Evolutionary conservation across 73 alveolate species (phyloP).

Genomic region (Symbiodinium pilosum): DNA sequence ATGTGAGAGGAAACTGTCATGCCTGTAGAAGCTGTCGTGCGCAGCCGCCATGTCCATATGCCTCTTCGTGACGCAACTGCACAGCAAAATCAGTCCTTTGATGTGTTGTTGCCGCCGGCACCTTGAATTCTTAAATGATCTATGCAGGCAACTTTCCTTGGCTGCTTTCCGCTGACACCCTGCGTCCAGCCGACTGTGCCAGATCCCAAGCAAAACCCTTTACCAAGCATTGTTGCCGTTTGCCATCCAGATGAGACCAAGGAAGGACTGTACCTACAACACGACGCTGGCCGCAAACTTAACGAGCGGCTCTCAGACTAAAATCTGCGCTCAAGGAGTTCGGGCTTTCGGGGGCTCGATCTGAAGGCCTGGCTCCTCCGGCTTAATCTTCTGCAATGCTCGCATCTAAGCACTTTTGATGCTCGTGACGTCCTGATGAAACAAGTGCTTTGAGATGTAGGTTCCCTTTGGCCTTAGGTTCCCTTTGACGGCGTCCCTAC

Average conservation of each 20-base stretch:
- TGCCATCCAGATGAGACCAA: too few relatives aligned
- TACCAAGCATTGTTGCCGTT: too few relatives aligned
- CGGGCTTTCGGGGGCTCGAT: background rate
- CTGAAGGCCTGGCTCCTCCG: slow-evolving; percentile 48
- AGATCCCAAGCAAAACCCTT: background rate
- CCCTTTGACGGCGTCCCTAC: slow-evolving; percentile 60
- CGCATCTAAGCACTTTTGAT: too few relatives aligned
- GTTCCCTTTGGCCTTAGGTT: background rate
- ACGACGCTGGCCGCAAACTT: slow-evolving; percentile 42
- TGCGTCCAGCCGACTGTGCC: slow-evolving; percentile 45
- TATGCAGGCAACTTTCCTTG: slow-evolving; percentile 33
- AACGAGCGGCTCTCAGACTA: background rate
- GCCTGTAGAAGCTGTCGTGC: too few relatives aligned
- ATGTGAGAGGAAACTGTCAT: background rate
- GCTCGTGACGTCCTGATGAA: too few relatives aligned
- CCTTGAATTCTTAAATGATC: too few relatives aligned
- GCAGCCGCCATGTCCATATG: too few relatives aligned
- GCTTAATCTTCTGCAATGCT: slow-evolving; percentile 70
- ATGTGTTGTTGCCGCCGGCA: too few relatives aligned
- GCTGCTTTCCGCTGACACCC: slow-evolving; percentile 53
- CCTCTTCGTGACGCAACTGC: too few relatives aligned
- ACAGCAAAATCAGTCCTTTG: too few relatives aligned
- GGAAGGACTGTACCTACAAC: slow-evolving; percentile 68
- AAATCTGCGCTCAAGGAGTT: background rate
- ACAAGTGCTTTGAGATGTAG: background rate